Conservation (phyloP, 768 basidiomycete genomes). For the Hygrophorus russula region DNA sequence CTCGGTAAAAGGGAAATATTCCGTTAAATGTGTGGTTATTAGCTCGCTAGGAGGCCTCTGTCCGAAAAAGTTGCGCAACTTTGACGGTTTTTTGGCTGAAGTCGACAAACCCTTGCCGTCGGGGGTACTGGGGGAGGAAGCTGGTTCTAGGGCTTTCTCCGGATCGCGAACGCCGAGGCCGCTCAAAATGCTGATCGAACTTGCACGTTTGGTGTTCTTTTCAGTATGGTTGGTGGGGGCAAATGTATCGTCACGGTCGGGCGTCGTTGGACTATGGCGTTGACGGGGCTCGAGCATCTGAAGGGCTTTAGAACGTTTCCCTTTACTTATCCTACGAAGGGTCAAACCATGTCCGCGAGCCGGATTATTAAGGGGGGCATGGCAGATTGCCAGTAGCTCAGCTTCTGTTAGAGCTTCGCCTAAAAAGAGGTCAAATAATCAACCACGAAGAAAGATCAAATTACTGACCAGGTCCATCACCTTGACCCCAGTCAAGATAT, state of each 20-base stretch:
- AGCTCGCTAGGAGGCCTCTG: conserved; percentile 96
- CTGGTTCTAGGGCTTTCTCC: conserved; percentile 51
- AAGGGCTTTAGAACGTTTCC: conserved; percentile 20
- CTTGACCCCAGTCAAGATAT: conserved; percentile 51
- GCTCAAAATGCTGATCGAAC: conserved; percentile 88
- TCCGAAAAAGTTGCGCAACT: conserved; percentile 92
- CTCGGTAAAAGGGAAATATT: conserved; percentile 93
- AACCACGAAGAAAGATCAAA: conserved; percentile 1
- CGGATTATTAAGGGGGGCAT: conserved; percentile 66
- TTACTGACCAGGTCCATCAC: conserved; percentile 40
- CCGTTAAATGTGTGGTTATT: conserved; percentile 87
- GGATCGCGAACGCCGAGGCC: conserved; percentile 84
- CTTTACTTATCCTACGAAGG: conserved; percentile 44
- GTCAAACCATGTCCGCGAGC: conserved; percentile 71
- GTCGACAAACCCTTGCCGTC: conserved; percentile 19
- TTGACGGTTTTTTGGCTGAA: conserved; percentile 45
- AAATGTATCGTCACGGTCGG: conserved; percentile 16
- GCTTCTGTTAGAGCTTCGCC: conserved; percentile 72
- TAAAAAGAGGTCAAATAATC: conserved; percentile 15
- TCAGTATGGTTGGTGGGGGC: conserved; percentile 10
- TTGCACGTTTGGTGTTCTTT: conserved; percentile 74
- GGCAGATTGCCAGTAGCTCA: conserved; percentile 75
- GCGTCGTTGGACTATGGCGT: conserved; percentile 28
- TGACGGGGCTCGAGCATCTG: conserved; percentile 5
- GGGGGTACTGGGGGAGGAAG: conserved; percentile 30